Base-by-base conservation (phyloP, 208 protist species). In the Lotmaria passim region DNA sequence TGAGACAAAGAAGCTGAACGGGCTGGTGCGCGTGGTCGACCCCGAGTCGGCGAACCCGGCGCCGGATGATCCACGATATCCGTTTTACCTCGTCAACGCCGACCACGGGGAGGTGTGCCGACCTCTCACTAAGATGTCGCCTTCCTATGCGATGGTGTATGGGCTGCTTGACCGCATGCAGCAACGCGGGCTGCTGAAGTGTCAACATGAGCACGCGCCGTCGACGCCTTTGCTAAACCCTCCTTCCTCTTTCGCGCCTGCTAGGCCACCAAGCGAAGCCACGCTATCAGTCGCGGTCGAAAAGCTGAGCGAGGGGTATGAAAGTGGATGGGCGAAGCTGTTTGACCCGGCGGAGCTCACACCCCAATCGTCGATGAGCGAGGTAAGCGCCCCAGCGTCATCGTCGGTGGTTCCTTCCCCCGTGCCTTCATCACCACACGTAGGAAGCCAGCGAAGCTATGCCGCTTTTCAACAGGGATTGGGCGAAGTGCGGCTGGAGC, bases 41-140 rank as follows among this genome's bases (percentile, higher is more conserved):
- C 81, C 81, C 0, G 85, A 82, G 46, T 90, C 85, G 4, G 75
- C 85, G 14, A 90, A 90, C 69, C 85, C 81, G 10, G 73, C 66
- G 19, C 77, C 82, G 11, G 73, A 82, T 15, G 77, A 91, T 51
- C 74, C 77, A 7, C 86, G 86, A 10, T 91, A 79, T 48, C 63
- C 79, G 0, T 91, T 86, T 34, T 78, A 83, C 56, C 60, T 91
- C 24, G 24, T 91, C 41, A 78, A 87, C 48, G 82, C 64, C 24
- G 86, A 91, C 50, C 86, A 91, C 61, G 62, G 67, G 10, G 52
- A 78, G n/a, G 41, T 91, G 11, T 82, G 85, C 52, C 65, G 86
- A 7, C 86, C 86, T 0, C 56, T 74, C 3, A 83, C 82, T 0
- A 91, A 91, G 61, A 85, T 73, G 34, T 82, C 76, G 4, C 79